Conservation (phyloP, 108 stramenopile genomes). For the Seminavis robusta region DNA sequence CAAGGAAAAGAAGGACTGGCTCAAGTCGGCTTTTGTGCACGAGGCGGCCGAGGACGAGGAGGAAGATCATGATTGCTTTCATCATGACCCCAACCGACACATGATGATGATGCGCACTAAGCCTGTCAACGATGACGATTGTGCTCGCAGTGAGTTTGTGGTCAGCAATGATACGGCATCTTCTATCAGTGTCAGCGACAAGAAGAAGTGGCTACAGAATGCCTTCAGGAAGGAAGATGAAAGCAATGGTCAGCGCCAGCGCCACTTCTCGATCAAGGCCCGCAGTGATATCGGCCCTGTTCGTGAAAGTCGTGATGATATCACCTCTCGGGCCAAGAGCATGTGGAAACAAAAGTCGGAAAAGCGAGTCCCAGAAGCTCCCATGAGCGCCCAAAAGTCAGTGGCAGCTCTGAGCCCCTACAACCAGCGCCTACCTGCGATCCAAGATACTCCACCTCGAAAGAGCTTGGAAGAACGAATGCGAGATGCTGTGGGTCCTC, state of each 20-base stretch:
- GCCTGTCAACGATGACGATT: background rate
- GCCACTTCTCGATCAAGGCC: constrained; percentile 10
- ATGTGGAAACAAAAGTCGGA: constrained; percentile 22
- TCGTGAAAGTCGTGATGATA: constrained; percentile 24
- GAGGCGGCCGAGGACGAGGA: constrained; percentile 4
- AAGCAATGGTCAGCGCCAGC: background rate
- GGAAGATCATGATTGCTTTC: too few relatives aligned
- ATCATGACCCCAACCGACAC: too few relatives aligned
- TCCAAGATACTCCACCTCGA: too few relatives aligned
- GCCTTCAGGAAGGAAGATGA: constrained; percentile 48
- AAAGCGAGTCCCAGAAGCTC: background rate
- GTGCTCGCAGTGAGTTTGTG: constrained; percentile 19
- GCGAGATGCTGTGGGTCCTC: background rate
- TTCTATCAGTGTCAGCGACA: constrained; percentile 57
- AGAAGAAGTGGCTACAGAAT: constrained; percentile 62
- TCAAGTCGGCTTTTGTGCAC: constrained; percentile 24
- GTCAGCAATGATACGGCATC: constrained; percentile 24
- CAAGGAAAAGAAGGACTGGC: constrained; percentile 25
- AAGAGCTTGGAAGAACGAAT: too few relatives aligned
- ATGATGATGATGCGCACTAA: too few relatives aligned
- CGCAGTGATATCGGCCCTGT: constrained; percentile 22
- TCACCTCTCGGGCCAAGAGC: constrained; percentile 26
- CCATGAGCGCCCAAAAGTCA: background rate
- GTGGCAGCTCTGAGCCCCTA: background rate
- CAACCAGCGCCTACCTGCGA: too few relatives aligned